Conservation (phyloP, 768 basidiomycete species). For the Tremella yokohamensis region DNA sequence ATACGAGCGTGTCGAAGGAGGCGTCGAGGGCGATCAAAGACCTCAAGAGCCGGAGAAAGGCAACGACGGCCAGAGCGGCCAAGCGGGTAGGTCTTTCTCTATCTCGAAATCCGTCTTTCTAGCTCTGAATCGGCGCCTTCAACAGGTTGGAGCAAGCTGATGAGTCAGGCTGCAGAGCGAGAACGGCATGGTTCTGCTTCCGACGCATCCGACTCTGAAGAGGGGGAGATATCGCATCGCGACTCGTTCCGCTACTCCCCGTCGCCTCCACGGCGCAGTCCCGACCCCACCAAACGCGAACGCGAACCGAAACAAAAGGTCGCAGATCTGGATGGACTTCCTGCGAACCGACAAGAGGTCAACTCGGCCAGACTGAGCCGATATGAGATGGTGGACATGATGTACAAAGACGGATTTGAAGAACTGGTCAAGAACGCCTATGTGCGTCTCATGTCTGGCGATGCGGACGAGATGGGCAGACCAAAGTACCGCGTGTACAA, state of each 20-base stretch:
- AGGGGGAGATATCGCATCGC: conserved; percentile 55
- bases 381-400: conserved; percentile 67
- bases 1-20: conserved; percentile 55
- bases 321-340: conserved; percentile 56
- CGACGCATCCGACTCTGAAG: conserved; percentile 52
- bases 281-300: conserved; percentile 14
- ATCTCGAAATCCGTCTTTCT: no score
- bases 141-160: background rate
- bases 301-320: conserved; percentile 54
- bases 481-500: conserved; percentile 79
- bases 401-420: conserved; percentile 76
- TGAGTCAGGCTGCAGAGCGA: conserved; percentile 58
- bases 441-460: conserved; percentile 78
- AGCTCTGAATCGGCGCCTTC: background rate
- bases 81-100: conserved; percentile 59
- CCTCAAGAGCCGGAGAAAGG: conserved; percentile 78
- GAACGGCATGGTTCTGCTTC: conserved; percentile 50
- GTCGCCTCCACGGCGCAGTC: conserved; percentile 4
- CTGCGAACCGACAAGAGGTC: conserved; percentile 61
- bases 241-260: conserved; percentile 10
- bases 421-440: conserved; percentile 71
- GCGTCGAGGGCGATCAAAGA: conserved; percentile 54
- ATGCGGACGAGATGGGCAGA: conserved; percentile 55
- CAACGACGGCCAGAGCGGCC: conserved; percentile 74
- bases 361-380: conserved; percentile 61